These are phyloP conservation scores for Tuber melanosporum DNA, from an alignment of 495 filamentous ascomycete species.

Conservation along the genomic window DNA sequence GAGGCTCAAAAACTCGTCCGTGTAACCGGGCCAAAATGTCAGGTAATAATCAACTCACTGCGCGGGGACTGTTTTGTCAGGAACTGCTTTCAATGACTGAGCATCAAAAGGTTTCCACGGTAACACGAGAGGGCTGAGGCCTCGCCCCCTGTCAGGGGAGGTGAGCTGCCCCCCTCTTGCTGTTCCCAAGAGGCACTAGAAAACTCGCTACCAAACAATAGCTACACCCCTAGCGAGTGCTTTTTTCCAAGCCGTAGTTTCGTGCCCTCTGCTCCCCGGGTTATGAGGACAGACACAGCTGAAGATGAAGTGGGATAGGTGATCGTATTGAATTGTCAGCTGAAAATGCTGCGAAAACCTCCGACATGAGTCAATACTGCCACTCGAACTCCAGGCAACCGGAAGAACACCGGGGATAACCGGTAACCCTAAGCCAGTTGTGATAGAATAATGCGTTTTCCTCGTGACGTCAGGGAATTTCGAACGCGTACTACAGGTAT, in stretches of 20 bases:
- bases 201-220: neutral
- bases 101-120: neutral
- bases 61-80: neutral
- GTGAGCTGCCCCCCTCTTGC: neutral
- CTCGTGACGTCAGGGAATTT: neutral
- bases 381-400: neutral
- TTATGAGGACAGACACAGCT: neutral
- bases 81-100: neutral
- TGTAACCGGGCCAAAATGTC: neutral
- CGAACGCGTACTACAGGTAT: neutral
- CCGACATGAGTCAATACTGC: neutral
- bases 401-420: neutral
- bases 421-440: neutral
- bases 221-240: neutral
- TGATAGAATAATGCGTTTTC: neutral
- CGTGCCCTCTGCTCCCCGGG: neutral
- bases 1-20: neutral
- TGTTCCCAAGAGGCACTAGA: neutral
- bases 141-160: neutral
- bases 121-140: neutral
- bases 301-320: neutral
- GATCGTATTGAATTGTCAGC: neutral
- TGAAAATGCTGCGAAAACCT: neutral
- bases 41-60: neutral
- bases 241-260: neutral